Conservation (phyloP, 805 yeast species). For the Kluyveromyces wickerhamii region DNA sequence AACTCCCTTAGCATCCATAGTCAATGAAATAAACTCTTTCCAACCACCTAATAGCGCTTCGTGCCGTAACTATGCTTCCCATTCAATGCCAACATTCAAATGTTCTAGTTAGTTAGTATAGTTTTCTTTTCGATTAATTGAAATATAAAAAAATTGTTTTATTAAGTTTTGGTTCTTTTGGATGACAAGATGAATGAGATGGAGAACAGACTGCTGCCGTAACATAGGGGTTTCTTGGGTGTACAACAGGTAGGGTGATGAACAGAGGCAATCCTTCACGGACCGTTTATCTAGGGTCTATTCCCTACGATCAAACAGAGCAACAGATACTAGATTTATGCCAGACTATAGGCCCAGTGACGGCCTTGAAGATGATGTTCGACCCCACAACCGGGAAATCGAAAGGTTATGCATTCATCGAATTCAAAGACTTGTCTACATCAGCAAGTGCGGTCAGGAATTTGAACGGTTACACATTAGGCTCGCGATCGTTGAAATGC, state of each 20-base stretch:
- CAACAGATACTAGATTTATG: conserved; percentile 87
- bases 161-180: no score
- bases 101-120: no score
- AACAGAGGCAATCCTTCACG: conserved; percentile 18
- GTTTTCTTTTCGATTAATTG: no score
- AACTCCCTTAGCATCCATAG: conserved; percentile 69
- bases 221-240: no score
- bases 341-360: conserved; percentile 81
- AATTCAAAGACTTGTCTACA: conserved; percentile 73
- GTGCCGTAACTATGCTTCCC: no score
- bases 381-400: conserved; percentile 87
- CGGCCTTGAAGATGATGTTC: conserved; percentile 63
- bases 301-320: conserved; percentile 91
- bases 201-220: no score
- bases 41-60: no score
- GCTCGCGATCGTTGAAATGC: conserved; percentile 64
- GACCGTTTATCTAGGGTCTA: conserved; percentile 72
- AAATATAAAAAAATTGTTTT: no score
- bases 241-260: conserved; percentile 1
- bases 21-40: conserved; percentile 4
- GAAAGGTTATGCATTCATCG: conserved; percentile 84
- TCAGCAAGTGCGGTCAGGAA: conserved; percentile 89
- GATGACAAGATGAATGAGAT: neutral
- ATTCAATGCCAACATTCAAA: no score
- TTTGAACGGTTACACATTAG: conserved; percentile 69